Conservation (phyloP, 257 asterid species). For the Penstemon barbatus region DNA sequence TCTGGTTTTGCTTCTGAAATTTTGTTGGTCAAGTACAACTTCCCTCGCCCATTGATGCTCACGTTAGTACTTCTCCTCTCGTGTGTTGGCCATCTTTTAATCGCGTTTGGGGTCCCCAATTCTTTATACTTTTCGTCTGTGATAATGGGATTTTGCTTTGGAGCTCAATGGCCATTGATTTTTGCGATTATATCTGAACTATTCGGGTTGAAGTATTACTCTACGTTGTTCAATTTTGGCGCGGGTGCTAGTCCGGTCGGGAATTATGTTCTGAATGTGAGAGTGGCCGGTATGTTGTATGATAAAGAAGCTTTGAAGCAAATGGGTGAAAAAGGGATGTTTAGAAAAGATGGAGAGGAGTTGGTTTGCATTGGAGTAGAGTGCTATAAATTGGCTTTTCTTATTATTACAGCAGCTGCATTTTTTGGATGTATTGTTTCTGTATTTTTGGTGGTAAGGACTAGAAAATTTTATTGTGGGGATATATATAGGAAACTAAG, state of each 20-base stretch:
- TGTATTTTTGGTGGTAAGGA: constrained; percentile 46
- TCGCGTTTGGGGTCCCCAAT: constrained; percentile 34
- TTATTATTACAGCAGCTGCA: constrained; percentile 47
- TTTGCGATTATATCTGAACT: constrained; percentile 36
- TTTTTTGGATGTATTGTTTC: constrained; percentile 38
- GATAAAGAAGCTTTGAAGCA: constrained; percentile 50
- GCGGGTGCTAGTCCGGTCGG: constrained; percentile 64
- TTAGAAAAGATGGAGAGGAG: constrained; percentile 39
- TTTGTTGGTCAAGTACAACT: constrained; percentile 22
- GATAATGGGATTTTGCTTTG: constrained; percentile 30
- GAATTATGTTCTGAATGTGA: constrained; percentile 50
- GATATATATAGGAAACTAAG: constrained; percentile 61
- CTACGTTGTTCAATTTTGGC: constrained; percentile 50
- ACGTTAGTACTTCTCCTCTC: constrained; percentile 20
- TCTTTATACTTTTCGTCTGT: constrained; percentile 28
- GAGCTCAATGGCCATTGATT: constrained; percentile 35
- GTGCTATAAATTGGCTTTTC: constrained; percentile 49
- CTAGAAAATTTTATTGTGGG: constrained; percentile 51
- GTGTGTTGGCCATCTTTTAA: constrained; percentile 28
- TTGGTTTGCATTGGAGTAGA: constrained; percentile 46
- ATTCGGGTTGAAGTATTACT: constrained; percentile 42
- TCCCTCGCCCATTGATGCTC: constrained; percentile 30
- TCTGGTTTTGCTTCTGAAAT: constrained; percentile 32
- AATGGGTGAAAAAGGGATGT: constrained; percentile 38
- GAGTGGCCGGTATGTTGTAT: constrained; percentile 50